Base-by-base conservation (phyloP, 2,329 filamentous ascomycete species). In the Aureobasidium sp. region DNA sequence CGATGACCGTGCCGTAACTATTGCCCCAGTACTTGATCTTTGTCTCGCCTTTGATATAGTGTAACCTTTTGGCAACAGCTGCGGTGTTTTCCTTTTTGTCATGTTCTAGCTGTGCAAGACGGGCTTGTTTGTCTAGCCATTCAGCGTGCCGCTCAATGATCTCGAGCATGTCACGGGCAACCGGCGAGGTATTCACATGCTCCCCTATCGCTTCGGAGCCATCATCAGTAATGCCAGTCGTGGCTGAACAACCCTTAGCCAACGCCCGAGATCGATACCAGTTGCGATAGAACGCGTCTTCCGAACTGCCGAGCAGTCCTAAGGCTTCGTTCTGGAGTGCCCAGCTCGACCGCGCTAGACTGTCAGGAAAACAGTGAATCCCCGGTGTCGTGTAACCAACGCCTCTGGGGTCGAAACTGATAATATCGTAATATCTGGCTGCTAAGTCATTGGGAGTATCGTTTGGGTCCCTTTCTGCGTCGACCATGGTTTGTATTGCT, bases 121-220 rank as follows among this genome's bases (percentile, higher is more conserved):
- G 21, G 7, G n/a, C 25, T 38, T 60, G 35, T 31, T 43, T 40
- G 4, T 5, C 17, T 13, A 68, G 62, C 66, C 67, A 69, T 31
- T 62, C 61, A n/a, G 67, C 75, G 61, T 77, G 74, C 25, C 69
- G 71, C 62, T 80, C 77, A 10, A 76, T 68, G 33, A 80, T 74
- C 46, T 75, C 73, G 9, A 80, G 66, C 74, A 80, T 79, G 61
- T 80, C 78, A 45, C 74, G 68, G 2, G 75, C 77, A 3, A 78
- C 75, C 15, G 74, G 73, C 1, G 76, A 74, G 0, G 77, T 80
- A 21, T 73, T 74, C 61, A 76, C 68, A 65, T 76, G 75, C 60
- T 72, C 69, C 61, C 70, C 73, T 60, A 76, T 74, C 21, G 46
- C 31, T 38, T 51, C 45, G 4, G 35, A 42, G 13, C 35, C 57